phyloP scores from a whole-genome alignment of 305 asterid species.

The Solanum hybrid region DNA sequence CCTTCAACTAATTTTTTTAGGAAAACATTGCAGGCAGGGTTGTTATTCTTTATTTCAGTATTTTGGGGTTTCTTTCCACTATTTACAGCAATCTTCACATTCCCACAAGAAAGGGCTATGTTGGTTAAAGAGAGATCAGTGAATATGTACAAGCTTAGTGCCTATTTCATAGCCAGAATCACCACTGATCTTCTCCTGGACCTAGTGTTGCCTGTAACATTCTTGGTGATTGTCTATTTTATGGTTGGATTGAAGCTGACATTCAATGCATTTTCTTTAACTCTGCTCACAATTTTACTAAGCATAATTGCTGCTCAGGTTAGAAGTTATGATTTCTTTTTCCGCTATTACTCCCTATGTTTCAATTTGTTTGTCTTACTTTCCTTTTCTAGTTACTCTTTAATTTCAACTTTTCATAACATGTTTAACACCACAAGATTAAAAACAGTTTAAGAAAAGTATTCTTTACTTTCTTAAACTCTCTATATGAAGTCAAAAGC shows the following conservation, averaged over 20 bases:
- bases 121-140: constrained; percentile 37
- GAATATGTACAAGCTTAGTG: constrained; percentile 31
- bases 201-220: constrained; percentile 24
- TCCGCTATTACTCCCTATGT: not conserved
- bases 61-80: constrained; percentile 35
- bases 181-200: constrained; percentile 33
- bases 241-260: constrained; percentile 32
- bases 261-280: constrained; percentile 25
- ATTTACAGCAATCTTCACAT: constrained; percentile 34
- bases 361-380: not conserved
- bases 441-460: too few relatives aligned
- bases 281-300: constrained; percentile 27
- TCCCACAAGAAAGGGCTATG: constrained; percentile 37
- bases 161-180: constrained; percentile 30
- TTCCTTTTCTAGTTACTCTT: not conserved
- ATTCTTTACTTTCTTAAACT: not conserved
- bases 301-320: constrained; percentile 37
- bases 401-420: not conserved
- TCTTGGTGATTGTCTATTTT: constrained; percentile 28
- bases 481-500: not conserved
- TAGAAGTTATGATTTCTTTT: not conserved
- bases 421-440: not conserved
- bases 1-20: not conserved
- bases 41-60: constrained; percentile 36
- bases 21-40: constrained; percentile 27